Percentiles rank a stretch among this genome's conserved stretches.
These are phyloP conservation scores for Cyathus striatus DNA, from an alignment of 768 basidiomycete genomes.

Conservation along the genomic window DNA sequence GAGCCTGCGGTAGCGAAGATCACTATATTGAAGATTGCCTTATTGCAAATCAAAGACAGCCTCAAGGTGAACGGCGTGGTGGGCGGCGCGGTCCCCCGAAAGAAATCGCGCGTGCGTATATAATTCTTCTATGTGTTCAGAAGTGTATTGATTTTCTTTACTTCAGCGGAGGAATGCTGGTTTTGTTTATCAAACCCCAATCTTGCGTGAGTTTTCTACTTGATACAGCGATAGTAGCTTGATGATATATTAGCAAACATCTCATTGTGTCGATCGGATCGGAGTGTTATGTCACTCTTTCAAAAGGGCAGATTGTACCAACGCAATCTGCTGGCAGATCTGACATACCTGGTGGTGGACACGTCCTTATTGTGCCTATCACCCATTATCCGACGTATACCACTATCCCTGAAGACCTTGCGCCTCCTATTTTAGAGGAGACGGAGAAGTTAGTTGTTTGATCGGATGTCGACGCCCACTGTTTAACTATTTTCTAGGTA, in stretches of 20 bases:
- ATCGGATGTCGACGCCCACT: neutral
- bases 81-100: slow-evolving; percentile 56
- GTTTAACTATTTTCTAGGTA: slow-evolving; percentile 40
- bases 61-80: slow-evolving; percentile 31
- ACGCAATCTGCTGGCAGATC: slow-evolving; percentile 54
- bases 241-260: slow-evolving; percentile 62
- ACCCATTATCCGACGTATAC: slow-evolving; percentile 88
- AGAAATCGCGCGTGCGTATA: slow-evolving; percentile 74
- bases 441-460: slow-evolving; percentile 56
- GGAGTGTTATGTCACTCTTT: slow-evolving; percentile 94
- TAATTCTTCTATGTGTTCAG: neutral
- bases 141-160: slow-evolving; percentile 3
- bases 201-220: slow-evolving; percentile 49
- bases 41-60: slow-evolving; percentile 48
- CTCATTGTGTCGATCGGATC: slow-evolving; percentile 90
- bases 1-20: slow-evolving; percentile 81
- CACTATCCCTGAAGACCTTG: slow-evolving; percentile 76
- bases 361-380: slow-evolving; percentile 91
- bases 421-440: slow-evolving; percentile 72
- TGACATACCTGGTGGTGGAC: slow-evolving; percentile 89
- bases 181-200: slow-evolving; percentile 96
- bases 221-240: slow-evolving; percentile 4
- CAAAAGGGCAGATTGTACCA: slow-evolving; percentile 91
- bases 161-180: slow-evolving; percentile 89
- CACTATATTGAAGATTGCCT: slow-evolving; percentile 91